Percentiles rank a stretch among this genome's conserved stretches.
Evolutionary conservation across 441 rosid species (phyloP).

Genomic region (Geranium incanum): DNA sequence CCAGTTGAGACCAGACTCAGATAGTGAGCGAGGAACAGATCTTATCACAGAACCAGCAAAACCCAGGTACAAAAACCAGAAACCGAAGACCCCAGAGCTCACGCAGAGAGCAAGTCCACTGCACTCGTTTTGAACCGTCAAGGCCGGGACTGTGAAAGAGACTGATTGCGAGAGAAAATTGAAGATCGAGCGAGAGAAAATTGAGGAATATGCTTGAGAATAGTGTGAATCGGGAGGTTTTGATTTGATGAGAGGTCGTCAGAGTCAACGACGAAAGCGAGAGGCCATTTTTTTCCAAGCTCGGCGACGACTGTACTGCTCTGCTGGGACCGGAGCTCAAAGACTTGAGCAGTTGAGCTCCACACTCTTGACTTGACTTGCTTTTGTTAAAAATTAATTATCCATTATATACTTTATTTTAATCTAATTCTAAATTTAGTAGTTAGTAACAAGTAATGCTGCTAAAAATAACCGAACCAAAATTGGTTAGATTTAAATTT

Average conservation of each 20-base stretch:
- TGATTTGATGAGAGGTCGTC: slow-evolving; percentile 1
- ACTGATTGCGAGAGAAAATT: neutral
- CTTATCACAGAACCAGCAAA: neutral
- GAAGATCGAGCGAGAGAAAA: neutral
- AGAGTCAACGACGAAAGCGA: neutral
- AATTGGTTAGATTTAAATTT: too few relatives aligned
- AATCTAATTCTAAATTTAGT: too few relatives aligned
- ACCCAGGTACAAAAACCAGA: neutral
- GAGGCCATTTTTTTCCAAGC: neutral
- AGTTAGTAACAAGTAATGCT: too few relatives aligned
- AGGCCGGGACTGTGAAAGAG: neutral
- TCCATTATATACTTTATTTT: too few relatives aligned
- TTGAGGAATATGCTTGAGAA: neutral
- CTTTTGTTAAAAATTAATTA: neutral
- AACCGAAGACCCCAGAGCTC: slow-evolving; percentile 3
- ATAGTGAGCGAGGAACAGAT: neutral
- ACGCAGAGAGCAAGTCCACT: neutral
- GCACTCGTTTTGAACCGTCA: neutral
- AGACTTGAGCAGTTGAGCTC: neutral
- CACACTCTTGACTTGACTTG: neutral
- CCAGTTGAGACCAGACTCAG: neutral
- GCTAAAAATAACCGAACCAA: too few relatives aligned
- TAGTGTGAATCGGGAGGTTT: neutral
- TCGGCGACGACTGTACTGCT: slow-evolving; percentile 2
- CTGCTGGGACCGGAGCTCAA: neutral